Percentiles rank a stretch among this genome's conserved stretches.
These are phyloP conservation scores for Cyclotella kingstonii DNA, from an alignment of 108 stramenopile species.

Conservation along the genomic window DNA sequence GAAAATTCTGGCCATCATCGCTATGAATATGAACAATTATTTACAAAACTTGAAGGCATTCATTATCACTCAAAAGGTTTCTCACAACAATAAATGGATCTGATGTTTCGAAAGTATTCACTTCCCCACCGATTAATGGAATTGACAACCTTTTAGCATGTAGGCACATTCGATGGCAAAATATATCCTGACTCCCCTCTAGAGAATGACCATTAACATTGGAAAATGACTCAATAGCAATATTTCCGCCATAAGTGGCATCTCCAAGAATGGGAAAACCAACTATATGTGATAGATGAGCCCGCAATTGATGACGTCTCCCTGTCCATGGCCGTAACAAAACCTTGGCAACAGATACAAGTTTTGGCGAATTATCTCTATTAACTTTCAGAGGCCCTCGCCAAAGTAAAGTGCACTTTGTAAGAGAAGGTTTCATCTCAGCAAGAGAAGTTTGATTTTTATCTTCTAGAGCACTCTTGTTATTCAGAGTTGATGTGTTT, in stretches of 20 bases:
- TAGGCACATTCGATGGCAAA: constrained; percentile 74
- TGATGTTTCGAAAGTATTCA: constrained; percentile 39
- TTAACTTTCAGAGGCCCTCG: constrained; percentile 20
- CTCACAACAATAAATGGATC: constrained; percentile 49
- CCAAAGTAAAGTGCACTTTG: constrained; percentile 65
- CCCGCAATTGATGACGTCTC: constrained; percentile 91
- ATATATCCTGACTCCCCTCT: no score
- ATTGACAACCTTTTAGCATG: constrained; percentile 64
- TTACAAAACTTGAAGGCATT: background rate
- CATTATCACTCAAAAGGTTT: background rate
- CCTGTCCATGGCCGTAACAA: constrained; percentile 75
- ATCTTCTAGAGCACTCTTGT: background rate
- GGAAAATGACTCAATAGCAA: background rate
- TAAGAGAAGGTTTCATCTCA: constrained; percentile 68
- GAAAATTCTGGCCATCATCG: no score
- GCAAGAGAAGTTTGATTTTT: constrained; percentile 7
- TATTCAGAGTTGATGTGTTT: background rate
- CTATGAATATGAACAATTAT: background rate
- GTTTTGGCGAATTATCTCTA: background rate
- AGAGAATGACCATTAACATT: no score
- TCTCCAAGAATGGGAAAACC: constrained; percentile 94
- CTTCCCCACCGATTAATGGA: constrained; percentile 32
- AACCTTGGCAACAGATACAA: constrained; percentile 82
- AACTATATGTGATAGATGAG: constrained; percentile 73
- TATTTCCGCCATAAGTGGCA: constrained; percentile 64